Base-by-base conservation (phyloP, 2,329 filamentous ascomycete species). In the Ciborinia camelliae region DNA sequence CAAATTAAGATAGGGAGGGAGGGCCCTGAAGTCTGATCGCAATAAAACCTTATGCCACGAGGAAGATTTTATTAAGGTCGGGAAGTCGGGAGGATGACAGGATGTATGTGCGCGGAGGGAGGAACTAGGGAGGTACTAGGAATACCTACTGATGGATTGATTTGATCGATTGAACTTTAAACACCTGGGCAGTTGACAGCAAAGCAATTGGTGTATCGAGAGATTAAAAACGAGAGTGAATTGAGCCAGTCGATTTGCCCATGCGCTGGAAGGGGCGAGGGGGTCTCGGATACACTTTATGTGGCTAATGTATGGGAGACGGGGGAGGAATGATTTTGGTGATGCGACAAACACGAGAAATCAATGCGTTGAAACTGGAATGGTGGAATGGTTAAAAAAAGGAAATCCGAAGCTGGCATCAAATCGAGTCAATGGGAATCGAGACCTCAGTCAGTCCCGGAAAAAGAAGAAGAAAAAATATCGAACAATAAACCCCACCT, bases 301-400 rank as follows among this genome's bases (percentile, higher is more conserved):
- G 47, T 53, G 48, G 43, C 43, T 57, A n/a, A n/a, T n/a, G n/a
- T n/a, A n/a, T n/a, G n/a, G n/a, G n/a, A n/a, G n/a, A n/a, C n/a
- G n/a, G n/a, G n/a, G n/a, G n/a, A n/a, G n/a, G n/a, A n/a, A 57
- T 39, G 62, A 32, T 58, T 50, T 61, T 53, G 39, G 47, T 48
- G 55, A 64, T 64, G 55, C 62, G 52, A 37, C 55, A 53, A 64
- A 61, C 37, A 20, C 43, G 32, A 58, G 62, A 61, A 53, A 60
- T 61, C 55, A 64, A 64, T 64, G 62, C 62, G 62, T 53, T 61
- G 55, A 64, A 64, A 64, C 62, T 45, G n/a, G 62, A 43, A 59
- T 41, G 50, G 61, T 63, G 15, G 50, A 47, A 47, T 47, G 9
- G 12, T 23, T 6, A 45, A 45, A 45, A 23, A 48, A 48, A 8